A percentile compares a stretch with the other conserved stretches of the same genome.
Conservation (phyloP, 169 alveolate species). For the Fabrea salina region DNA sequence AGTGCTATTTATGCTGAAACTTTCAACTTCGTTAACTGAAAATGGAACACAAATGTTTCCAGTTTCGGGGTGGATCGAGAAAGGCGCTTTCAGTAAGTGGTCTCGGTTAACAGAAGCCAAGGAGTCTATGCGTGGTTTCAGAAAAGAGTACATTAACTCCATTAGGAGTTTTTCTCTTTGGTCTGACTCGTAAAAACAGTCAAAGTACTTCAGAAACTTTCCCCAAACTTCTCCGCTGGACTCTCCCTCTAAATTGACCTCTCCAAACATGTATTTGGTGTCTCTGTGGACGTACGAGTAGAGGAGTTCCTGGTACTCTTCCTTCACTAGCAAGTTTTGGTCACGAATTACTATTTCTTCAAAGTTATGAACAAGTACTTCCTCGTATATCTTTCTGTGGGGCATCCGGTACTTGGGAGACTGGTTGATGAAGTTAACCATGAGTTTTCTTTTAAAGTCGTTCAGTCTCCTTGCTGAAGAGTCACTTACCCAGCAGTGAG, state of each 20-base stretch:
- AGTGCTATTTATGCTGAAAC: neutral
- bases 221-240: neutral
- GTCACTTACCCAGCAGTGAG: conserved; percentile 98
- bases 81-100: conserved; percentile 84
- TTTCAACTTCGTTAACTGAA: neutral
- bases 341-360: conserved; percentile 48
- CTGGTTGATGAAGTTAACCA: conserved; percentile 64
- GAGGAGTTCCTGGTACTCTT: neutral
- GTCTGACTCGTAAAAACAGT: neutral
- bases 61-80: conserved; percentile 86
- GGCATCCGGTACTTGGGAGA: neutral
- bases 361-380: conserved; percentile 40
- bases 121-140: conserved; percentile 78
- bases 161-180: neutral
- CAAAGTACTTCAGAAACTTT: neutral
- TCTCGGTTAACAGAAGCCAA: conserved; percentile 77
- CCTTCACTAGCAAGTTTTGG: conserved; percentile 48
- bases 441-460: conserved; percentile 71
- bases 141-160: conserved; percentile 39
- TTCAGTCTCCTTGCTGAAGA: conserved; percentile 64
- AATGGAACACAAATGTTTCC: conserved; percentile 78
- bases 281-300: neutral
- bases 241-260: neutral
- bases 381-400: conserved; percentile 43
- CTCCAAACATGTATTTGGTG: neutral